A percentile compares a stretch with the other conserved stretches of the same genome.
These are phyloP conservation scores for Leucogyrophana mollusca DNA, from an alignment of 768 basidiomycete species.

Conservation along the genomic window DNA sequence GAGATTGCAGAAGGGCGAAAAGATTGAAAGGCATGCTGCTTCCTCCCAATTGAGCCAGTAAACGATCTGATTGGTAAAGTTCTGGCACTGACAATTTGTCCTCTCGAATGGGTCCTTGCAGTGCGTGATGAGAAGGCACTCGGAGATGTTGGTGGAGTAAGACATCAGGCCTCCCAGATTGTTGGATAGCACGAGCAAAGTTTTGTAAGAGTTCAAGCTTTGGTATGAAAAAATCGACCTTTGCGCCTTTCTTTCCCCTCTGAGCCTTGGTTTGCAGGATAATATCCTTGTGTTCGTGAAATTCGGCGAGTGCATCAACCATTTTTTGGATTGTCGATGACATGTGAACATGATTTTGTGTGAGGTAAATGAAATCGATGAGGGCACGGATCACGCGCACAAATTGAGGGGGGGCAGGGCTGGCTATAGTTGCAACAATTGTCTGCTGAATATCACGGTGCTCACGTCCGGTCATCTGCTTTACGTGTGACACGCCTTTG, in stretches of 20 bases:
- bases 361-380: constrained; percentile 35
- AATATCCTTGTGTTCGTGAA: not conserved
- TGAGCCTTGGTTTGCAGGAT: not conserved
- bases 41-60: constrained; percentile 28
- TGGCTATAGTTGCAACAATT: constrained; percentile 33
- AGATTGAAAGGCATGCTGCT: constrained; percentile 26
- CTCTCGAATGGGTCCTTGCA: constrained; percentile 28
- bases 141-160: constrained; percentile 33
- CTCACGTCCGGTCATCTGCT: constrained; percentile 40
- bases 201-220: constrained; percentile 39
- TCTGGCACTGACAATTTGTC: constrained; percentile 23
- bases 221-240: constrained; percentile 32
- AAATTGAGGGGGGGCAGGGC: constrained; percentile 25
- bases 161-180: constrained; percentile 28
- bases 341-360: constrained; percentile 26
- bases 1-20: not conserved
- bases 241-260: constrained; percentile 10
- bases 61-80: constrained; percentile 33
- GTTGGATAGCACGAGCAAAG: constrained; percentile 9
- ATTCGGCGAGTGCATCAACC: not conserved
- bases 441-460: constrained; percentile 36
- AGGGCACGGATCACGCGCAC: constrained; percentile 32
- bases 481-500: constrained; percentile 36
- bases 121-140: constrained; percentile 29
- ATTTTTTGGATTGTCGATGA: not conserved